phyloP scores from a whole-genome alignment of 495 filamentous ascomycete species.

The Apodospora peruviana region DNA sequence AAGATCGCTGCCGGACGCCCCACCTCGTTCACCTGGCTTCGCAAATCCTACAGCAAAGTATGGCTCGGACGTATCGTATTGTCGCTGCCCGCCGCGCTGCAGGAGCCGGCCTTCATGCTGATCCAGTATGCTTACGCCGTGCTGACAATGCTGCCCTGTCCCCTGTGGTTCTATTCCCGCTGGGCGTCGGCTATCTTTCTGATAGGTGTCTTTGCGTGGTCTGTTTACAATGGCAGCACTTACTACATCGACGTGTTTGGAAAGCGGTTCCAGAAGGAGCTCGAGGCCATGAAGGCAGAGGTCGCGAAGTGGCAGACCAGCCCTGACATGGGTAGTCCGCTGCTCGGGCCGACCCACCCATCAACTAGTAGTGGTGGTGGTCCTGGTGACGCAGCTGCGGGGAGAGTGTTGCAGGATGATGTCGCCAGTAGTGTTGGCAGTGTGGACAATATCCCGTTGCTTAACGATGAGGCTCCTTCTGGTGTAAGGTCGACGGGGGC shows the following conservation, averaged over 20 bases:
- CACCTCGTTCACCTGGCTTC: conserved; percentile 96
- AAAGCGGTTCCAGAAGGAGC: conserved; percentile 91
- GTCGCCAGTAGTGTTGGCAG: conserved; percentile 19
- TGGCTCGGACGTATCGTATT: conserved; percentile 86
- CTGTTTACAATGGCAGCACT: conserved; percentile 89
- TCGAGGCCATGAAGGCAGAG: conserved; percentile 84
- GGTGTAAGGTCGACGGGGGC: conserved; percentile 32
- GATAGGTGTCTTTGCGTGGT: conserved; percentile 76
- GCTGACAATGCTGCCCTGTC: conserved; percentile 87
- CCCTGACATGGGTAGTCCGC: conserved; percentile 39
- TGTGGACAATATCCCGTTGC: conserved; percentile 51
- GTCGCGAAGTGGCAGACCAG: conserved; percentile 80
- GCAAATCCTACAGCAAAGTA: conserved; percentile 77
- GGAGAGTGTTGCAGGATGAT: conserved; percentile 9
- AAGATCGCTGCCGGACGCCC: conserved; percentile 95
- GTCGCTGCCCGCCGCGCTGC: conserved; percentile 63
- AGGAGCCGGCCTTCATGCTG: conserved; percentile 90
- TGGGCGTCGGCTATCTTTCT: conserved; percentile 76
- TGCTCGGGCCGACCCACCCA: conserved; percentile 29
- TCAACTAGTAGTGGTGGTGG: conserved; percentile 10
- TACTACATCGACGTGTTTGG: conserved; percentile 98
- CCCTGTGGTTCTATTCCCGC: conserved; percentile 89
- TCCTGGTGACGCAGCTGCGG: conserved; percentile 13
- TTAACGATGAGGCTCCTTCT: conserved; percentile 39
- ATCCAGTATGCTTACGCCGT: conserved; percentile 92